Evolutionary conservation across 495 filamentous ascomycete genomes (phyloP).

Genomic region (Penicillium diatomitis): DNA sequence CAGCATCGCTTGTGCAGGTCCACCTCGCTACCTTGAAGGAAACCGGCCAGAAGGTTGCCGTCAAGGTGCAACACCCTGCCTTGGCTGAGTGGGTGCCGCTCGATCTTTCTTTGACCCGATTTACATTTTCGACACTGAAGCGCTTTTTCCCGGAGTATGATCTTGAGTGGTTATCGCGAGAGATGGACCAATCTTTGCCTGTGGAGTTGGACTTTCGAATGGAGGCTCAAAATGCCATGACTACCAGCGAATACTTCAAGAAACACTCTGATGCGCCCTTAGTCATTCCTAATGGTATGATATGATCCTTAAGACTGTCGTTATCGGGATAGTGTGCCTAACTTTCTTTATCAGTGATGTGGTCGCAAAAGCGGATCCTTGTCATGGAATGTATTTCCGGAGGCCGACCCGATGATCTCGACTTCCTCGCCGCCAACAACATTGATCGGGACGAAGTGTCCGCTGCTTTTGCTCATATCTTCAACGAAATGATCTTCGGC

Average conservation of each 20-base stretch:
- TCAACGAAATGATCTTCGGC: conserved; percentile 99
- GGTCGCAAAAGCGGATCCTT: conserved; percentile 79
- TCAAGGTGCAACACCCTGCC: conserved; percentile 92
- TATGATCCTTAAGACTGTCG: background rate
- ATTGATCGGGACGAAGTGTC: conserved; percentile 97
- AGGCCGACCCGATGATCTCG: conserved; percentile 79
- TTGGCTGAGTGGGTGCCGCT: conserved; percentile 87
- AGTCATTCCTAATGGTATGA: conserved; percentile 65
- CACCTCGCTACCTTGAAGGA: conserved; percentile 81
- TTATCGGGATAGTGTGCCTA: background rate
- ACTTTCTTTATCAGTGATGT: conserved; percentile 50
- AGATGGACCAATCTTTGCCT: conserved; percentile 86
- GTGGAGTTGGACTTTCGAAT: conserved; percentile 83
- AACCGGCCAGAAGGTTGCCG: conserved; percentile 84
- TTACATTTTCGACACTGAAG: conserved; percentile 84
- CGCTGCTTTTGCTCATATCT: conserved; percentile 80
- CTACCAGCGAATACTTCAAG: conserved; percentile 70
- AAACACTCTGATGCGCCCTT: conserved; percentile 61
- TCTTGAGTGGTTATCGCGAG: conserved; percentile 86
- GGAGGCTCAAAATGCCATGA: conserved; percentile 79
- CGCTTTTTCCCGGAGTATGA: conserved; percentile 96
- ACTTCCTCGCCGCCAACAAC: conserved; percentile 70
- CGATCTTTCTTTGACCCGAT: conserved; percentile 76
- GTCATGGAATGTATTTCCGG: conserved; percentile 95
- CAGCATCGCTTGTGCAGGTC: conserved; percentile 90